Base-by-base conservation (phyloP, 306 rosid genomes). In the Corylus americana region DNA sequence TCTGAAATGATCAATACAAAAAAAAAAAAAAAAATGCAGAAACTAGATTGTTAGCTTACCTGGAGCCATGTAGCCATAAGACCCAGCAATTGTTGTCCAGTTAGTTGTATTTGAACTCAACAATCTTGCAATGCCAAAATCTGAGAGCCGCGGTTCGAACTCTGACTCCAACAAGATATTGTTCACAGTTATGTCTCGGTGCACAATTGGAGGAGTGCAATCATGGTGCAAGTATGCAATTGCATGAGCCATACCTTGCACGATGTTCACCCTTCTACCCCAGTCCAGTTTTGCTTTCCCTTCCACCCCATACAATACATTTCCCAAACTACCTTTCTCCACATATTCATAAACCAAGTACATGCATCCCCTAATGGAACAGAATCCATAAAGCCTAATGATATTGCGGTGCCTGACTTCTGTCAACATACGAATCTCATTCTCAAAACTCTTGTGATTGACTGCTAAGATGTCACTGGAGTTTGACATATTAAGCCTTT, bases 41-140 rank as follows among this genome's bases (percentile, higher is more conserved):
- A 13, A 35, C 22, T 74, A 61, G 7, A 79, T 48, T 31, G 45
- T 13, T 11, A 48, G 10, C 8, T 44, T 89, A 90, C 97, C 95
- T 77, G 92, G 95, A 73, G 97, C 97, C 93, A 90, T 90, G 88
- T 92, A 92, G 68, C 97, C 97, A 54, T 82, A 89, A 45, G 97
- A 86, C 57, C 97, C 93, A 49, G 93, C 93, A 72, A 87, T 73
- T 1, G 87, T 78, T 51, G 93, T 83, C 93, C 95, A 92, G 37
- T 73, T 85, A 48, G 87, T 80, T 61, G 88, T 55, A 80, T 87
- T 81, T 1, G 83, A 63, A 70, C 77, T 87, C 50, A 90, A 58
- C 62, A 92, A 75, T 78, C 84, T 87, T 67, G 97, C 94, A 1
- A 88, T 87, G 74, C 97, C 97, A 27, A 89, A 92, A 77, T 92